Percentiles rank a stretch among this genome's conserved stretches.
Evolutionary conservation across 768 basidiomycete genomes (phyloP).

Genomic region (Pilatotrama ljubarskyi): DNA sequence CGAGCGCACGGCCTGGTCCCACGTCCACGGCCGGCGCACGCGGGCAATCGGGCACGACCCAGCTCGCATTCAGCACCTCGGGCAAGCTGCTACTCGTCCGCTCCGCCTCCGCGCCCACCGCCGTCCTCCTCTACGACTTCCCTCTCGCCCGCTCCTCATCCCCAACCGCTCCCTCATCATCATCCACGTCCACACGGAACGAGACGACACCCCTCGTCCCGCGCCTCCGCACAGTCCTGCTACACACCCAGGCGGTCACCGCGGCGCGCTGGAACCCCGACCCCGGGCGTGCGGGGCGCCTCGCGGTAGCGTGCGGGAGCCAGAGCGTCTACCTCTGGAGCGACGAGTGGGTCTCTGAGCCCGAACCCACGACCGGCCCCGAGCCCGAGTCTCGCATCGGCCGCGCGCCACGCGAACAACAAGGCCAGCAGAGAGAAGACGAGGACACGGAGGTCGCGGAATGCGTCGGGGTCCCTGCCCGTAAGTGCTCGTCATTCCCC

Average conservation of each 20-base stretch:
- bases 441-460: constrained; percentile 81
- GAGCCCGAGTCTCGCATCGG: constrained; percentile 30
- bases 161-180: not conserved
- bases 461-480: constrained; percentile 86
- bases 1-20: constrained; percentile 48
- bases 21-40: constrained; percentile 38
- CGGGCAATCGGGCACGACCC: constrained; percentile 38
- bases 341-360: constrained; percentile 72
- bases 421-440: constrained; percentile 14
- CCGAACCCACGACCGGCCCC: not conserved
- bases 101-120: constrained; percentile 47
- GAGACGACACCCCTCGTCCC: constrained; percentile 44
- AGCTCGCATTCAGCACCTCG: constrained; percentile 80
- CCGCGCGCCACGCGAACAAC: too few relatives aligned
- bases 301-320: constrained; percentile 67
- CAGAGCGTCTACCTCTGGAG: constrained; percentile 78
- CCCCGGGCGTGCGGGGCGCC: constrained; percentile 62
- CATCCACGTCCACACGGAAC: not conserved
- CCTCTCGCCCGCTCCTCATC: not conserved
- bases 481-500: constrained; percentile 45
- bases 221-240: constrained; percentile 61
- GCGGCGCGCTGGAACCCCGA: constrained; percentile 82
- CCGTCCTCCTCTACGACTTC: constrained; percentile 20
- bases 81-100: constrained; percentile 74
- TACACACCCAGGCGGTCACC: constrained; percentile 63